Evolutionary conservation across 768 basidiomycete genomes (phyloP), one percentile per base, ranked within the genome.

Genomic region (Suillus plorans): DNA sequence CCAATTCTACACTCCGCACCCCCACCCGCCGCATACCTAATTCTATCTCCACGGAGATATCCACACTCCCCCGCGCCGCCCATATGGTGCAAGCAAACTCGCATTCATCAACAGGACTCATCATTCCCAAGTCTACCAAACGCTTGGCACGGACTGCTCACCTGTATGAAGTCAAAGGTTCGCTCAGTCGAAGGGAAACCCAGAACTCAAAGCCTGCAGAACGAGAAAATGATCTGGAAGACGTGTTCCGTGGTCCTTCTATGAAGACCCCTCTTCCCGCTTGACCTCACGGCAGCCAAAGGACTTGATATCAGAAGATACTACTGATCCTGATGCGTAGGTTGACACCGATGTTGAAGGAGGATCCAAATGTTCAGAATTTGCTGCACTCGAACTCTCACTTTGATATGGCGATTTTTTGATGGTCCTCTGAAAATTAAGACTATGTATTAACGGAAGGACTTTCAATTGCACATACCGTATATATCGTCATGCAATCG

Each of bases 91-190:
- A 82, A 20, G 80, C 83, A n/a, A 81, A 73, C 66, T 86, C 85
- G 3, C 80, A 81, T n/a, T 75, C 58, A 42, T 59, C 41, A 13
- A 25, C 25, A 28, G 58, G 58, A 20, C 58, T 42, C 25, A 13
- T 74, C 22, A 60, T 64, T 8, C 79, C 76, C 60, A 82, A 83
- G 61, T 80, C 80, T 0, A 82, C 84, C 20, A 84, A 82, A 66
- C 81, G 81, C 44, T 88, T 86, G 83, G 89, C 89, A 25, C 79
- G 86, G 44, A 88, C 80, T 0, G 86, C 90, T 4, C 90, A 91
- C 78, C 68, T 91, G 55, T 90, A 91, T 66, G 86, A 89, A 70
- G 84, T 90, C 64, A 82, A 79, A 61, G 52, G 64, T 1, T 20
- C 44, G 12, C 67, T 61, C 3, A 70, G 67, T 58, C 60, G 67